A percentile compares a stretch with the other conserved stretches of the same genome.
Conservation (phyloP, 495 filamentous ascomycete genomes). For the Paragyromitra xinjiangensis region DNA sequence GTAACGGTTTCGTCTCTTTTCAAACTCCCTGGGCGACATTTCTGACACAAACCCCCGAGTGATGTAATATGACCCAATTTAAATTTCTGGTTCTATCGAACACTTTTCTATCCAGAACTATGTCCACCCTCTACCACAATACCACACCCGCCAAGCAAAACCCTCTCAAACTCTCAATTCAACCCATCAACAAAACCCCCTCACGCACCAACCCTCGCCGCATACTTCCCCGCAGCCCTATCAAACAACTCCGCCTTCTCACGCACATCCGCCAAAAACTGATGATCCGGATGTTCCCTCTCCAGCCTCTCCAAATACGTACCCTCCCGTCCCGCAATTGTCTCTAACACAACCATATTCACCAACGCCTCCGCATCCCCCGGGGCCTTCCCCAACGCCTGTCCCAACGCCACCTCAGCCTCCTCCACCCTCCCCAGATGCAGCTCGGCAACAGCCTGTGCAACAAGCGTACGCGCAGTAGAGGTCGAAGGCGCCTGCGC, state of each 20-base stretch:
- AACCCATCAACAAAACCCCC: background rate
- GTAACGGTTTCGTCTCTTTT: background rate
- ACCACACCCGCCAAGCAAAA: background rate
- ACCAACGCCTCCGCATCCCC: constrained; percentile 76
- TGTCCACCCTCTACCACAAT: background rate
- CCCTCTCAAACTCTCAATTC: background rate
- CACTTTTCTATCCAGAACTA: background rate
- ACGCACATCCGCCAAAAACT: constrained; percentile 71
- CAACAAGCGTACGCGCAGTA: constrained; percentile 73
- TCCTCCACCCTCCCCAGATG: constrained; percentile 90
- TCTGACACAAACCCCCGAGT: background rate
- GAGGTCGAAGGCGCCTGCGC: constrained; percentile 81
- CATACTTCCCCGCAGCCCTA: constrained; percentile 78
- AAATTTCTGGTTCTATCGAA: background rate
- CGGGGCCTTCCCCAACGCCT: constrained; percentile 78
- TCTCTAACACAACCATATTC: constrained; percentile 79
- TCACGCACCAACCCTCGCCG: constrained; percentile 73
- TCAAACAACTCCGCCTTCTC: constrained; percentile 84
- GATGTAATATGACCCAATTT: background rate
- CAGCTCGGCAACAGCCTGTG: constrained; percentile 89
- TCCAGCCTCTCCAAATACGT: constrained; percentile 69
- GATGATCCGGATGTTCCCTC: constrained; percentile 68
- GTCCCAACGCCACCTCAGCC: constrained; percentile 82
- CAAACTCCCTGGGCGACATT: background rate
- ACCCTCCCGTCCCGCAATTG: constrained; percentile 66